phyloP scores from a whole-genome alignment of 768 basidiomycete species.

The Lactarius sp. region DNA sequence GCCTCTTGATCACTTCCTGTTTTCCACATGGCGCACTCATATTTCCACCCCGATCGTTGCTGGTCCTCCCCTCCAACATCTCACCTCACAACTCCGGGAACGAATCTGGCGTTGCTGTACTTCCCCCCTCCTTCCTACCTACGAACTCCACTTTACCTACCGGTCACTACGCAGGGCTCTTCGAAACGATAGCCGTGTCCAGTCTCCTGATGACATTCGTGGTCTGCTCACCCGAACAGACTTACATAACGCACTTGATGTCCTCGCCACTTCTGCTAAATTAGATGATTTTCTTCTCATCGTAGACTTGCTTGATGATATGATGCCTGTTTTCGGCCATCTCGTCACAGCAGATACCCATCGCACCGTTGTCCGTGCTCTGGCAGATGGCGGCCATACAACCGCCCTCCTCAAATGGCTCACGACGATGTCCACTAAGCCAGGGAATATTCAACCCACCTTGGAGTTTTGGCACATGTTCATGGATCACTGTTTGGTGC shows the following conservation, averaged over 20 bases:
- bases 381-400: conserved; percentile 43
- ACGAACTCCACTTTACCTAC: conserved; percentile 12
- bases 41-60: conserved; percentile 40
- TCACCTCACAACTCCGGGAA: conserved; percentile 15
- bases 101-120: conserved; percentile 19
- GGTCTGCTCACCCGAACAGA: conserved; percentile 31
- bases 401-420: conserved; percentile 49
- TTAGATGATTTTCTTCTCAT: conserved; percentile 52
- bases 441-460: conserved; percentile 43
- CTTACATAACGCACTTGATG: conserved; percentile 38
- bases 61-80: conserved; percentile 36
- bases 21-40: conserved; percentile 4
- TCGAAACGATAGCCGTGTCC: neutral
- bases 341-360: conserved; percentile 44
- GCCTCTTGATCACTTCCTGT: neutral
- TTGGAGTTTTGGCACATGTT: conserved; percentile 53
- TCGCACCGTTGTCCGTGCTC: conserved; percentile 43
- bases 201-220: neutral
- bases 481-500: conserved; percentile 37
- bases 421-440: conserved; percentile 45
- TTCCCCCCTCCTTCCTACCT: neutral
- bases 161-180: conserved; percentile 20
- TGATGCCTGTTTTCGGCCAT: conserved; percentile 45
- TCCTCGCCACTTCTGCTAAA: conserved; percentile 48
- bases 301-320: conserved; percentile 46